A percentile compares a stretch with the other conserved stretches of the same genome.
Evolutionary conservation across 139 green algal species (phyloP).

Genomic region (Micromonas pusilla): DNA sequence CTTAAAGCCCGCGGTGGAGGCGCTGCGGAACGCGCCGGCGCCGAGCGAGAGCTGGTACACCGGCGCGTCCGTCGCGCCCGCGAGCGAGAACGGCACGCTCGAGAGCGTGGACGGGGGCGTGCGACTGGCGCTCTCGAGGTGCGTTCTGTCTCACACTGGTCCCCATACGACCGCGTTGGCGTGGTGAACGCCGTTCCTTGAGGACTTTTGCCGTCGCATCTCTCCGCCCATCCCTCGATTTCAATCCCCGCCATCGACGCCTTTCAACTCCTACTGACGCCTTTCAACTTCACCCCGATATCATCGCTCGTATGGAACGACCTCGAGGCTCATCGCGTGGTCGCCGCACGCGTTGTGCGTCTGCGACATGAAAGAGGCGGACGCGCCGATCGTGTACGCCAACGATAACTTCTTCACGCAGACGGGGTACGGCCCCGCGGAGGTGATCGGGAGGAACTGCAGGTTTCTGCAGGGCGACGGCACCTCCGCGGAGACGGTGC

Average conservation of each 20-base stretch:
- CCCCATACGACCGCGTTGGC: too few species aligned
- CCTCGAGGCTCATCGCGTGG: neutral
- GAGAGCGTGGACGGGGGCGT: neutral
- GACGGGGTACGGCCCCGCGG: conserved; percentile 82
- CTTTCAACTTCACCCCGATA: too few species aligned
- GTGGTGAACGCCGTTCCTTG: too few species aligned
- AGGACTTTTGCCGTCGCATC: too few species aligned
- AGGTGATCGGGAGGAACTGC: conserved; percentile 92
- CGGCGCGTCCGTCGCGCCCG: too few species aligned
- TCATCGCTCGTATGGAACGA: too few species aligned
- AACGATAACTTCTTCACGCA: conserved; percentile 66
- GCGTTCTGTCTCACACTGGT: too few species aligned
- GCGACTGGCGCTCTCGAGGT: neutral
- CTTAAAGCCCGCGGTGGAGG: neutral
- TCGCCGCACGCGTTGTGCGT: conserved; percentile 31
- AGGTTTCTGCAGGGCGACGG: conserved; percentile 93
- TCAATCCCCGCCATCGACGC: too few species aligned
- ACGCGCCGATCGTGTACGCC: conserved; percentile 30
- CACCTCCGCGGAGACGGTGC: conserved; percentile 80
- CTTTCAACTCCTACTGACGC: too few species aligned
- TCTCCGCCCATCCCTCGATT: too few species aligned
- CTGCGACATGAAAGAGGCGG: conserved; percentile 48
- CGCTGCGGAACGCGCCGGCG: neutral
- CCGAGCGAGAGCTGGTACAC: neutral
- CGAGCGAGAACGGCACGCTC: neutral